Percentiles rank a stretch among this genome's conserved stretches.
Evolutionary conservation across 139 green algal species (phyloP).

Genomic region (Eudorina sp.): DNA sequence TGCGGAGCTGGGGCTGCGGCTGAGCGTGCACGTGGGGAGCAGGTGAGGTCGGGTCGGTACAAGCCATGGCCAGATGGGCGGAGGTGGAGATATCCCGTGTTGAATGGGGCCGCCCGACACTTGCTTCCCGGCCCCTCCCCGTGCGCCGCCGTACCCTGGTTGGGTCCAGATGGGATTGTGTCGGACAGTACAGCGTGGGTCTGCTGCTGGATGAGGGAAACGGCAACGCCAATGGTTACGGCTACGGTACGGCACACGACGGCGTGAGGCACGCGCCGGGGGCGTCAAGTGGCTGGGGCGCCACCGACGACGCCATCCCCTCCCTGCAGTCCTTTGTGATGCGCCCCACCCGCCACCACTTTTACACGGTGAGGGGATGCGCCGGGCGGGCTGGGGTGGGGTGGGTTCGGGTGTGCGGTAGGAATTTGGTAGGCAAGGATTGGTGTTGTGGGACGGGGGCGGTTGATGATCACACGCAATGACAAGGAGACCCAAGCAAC

Average conservation of each 20-base stretch:
- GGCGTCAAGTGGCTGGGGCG: too few relatives aligned
- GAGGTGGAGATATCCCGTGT: too few relatives aligned
- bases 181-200: slow-evolving; percentile 43
- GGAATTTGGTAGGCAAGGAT: too few relatives aligned
- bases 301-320: not conserved
- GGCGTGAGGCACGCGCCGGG: not conserved
- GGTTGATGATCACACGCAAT: too few relatives aligned
- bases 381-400: not conserved
- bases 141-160: too few relatives aligned
- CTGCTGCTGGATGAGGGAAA: slow-evolving; percentile 47
- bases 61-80: too few relatives aligned
- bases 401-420: too few relatives aligned
- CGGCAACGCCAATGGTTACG: slow-evolving; percentile 29
- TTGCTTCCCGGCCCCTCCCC: too few relatives aligned
- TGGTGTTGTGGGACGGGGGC: too few relatives aligned
- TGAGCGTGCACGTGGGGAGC: slow-evolving; percentile 52
- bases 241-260: not conserved
- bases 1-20: slow-evolving; percentile 46
- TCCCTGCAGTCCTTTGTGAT: slow-evolving; percentile 45
- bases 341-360: slow-evolving; percentile 48
- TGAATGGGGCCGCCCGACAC: too few relatives aligned
- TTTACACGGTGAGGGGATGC: slow-evolving; percentile 4
- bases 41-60: slow-evolving; percentile 19
- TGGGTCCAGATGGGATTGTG: slow-evolving; percentile 45
- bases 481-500: too few relatives aligned